Percentiles rank a stretch among this genome's conserved stretches.
These are phyloP conservation scores for Spizellomyces punctatus DNA, from an alignment of 192 early-diverging fungal species.

Conservation along the genomic window DNA sequence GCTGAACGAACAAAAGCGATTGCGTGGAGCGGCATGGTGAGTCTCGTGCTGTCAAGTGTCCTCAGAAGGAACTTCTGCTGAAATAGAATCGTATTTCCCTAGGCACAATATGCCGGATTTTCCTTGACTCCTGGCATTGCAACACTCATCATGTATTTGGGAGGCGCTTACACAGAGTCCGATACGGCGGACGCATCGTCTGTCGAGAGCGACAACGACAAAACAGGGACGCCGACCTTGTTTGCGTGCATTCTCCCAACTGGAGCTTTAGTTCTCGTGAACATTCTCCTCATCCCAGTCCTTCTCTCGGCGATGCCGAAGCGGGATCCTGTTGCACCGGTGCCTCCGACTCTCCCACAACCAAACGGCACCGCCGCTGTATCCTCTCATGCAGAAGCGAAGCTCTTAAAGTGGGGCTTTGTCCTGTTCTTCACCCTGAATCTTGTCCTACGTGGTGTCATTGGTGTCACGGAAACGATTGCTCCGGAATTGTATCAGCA, in stretches of 20 bases:
- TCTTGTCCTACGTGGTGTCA: conserved; percentile 35
- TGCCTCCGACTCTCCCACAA: conserved; percentile 6
- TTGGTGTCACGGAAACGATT: conserved; percentile 39
- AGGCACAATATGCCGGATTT: conserved; percentile 39
- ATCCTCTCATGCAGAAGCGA: background rate
- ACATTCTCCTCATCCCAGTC: conserved; percentile 13
- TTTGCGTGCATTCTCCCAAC: conserved; percentile 17
- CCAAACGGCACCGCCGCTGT: background rate
- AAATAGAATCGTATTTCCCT: background rate
- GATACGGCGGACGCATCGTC: background rate
- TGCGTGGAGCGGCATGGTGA: conserved; percentile 34
- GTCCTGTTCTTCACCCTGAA: conserved; percentile 35
- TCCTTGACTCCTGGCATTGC: conserved; percentile 36
- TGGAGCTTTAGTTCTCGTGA: conserved; percentile 15
- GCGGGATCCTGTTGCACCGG: conserved; percentile 11
- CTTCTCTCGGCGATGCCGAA: conserved; percentile 22
- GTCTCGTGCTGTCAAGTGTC: background rate
- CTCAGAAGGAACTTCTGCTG: background rate
- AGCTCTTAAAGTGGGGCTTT: conserved; percentile 22
- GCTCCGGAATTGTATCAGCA: conserved; percentile 36
- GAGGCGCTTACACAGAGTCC: background rate
- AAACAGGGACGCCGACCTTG: background rate
- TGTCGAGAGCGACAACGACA: too few relatives aligned
- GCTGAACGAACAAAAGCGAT: conserved; percentile 26
- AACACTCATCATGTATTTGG: conserved; percentile 18